These are phyloP conservation scores for Cyamopsis tetragonoloba DNA, from an alignment of 306 rosid species.

Conservation along the genomic window DNA sequence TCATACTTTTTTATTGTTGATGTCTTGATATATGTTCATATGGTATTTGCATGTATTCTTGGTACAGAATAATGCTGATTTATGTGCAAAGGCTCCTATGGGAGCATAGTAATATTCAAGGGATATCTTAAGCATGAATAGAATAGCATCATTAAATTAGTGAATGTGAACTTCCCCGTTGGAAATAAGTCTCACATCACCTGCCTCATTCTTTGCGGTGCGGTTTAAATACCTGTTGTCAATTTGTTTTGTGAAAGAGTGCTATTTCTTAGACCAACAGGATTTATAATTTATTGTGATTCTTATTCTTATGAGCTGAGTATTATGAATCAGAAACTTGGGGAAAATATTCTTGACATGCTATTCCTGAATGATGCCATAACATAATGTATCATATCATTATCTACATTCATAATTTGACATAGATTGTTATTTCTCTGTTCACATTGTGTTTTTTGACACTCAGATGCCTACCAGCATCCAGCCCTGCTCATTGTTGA, in stretches of 20 bases:
- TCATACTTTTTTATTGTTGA: not conserved
- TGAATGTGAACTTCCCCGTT: not conserved
- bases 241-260: not conserved
- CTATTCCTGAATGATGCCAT: no score
- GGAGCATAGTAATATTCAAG: not conserved
- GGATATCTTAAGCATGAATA: not conserved
- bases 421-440: no score
- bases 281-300: no score
- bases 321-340: not conserved
- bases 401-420: not conserved
- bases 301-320: not conserved
- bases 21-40: not conserved
- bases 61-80: not conserved
- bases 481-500: conserved; percentile 97
- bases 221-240: no score
- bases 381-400: no score
- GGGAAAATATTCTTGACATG: not conserved
- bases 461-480: conserved; percentile 73
- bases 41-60: no score
- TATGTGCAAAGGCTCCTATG: not conserved
- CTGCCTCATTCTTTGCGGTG: no score
- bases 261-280: not conserved
- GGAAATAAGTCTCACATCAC: no score
- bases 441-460: conserved; percentile 26
- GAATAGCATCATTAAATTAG: not conserved